Base-by-base conservation (phyloP, 169 alveolate genomes). In the Cystoisospora suis region DNA sequence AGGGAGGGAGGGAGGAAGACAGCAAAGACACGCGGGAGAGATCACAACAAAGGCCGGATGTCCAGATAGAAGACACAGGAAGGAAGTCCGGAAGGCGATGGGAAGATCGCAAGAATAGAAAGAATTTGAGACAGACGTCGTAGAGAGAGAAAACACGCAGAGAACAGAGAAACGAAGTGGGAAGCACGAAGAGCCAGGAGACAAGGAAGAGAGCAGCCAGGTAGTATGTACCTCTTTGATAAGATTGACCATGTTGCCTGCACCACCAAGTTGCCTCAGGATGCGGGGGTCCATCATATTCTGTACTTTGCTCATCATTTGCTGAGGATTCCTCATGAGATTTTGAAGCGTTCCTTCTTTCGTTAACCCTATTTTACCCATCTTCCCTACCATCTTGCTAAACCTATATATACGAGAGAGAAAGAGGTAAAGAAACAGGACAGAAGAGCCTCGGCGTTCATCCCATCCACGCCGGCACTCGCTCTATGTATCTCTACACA, bases 241-340 rank as follows among this genome's bases (percentile, higher is more conserved):
- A 96, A 98, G 95, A 59, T 98, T 97, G 96, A 98, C 96, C 93
- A 98, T 81, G 89, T 96, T 98, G 44, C 97, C 98, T 46, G 99
- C 96, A 20, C 99, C 99, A 47, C 99, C 99, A 97, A 99, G 97
- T 90, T 97, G 98, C 87, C 96, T 94, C 70, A 99, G 93, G 94
- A 99, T 95, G 88, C 97, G 96, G 9, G 99, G 99, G 88, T 98
- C 99, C 77, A 99, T 95, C 81, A 98, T 98, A 45, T 96, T 94
- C 89, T 97, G 97, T 98, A 99, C 97, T 93, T 97, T 97, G 92
- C 95, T 96, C 97, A 98, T 94, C 92, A 98, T 94, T 94, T 98
- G 98, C 81, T 96, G 87, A 44, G 99, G 99, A 94, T 98, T 99
- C 94, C 99, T 94, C 97, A 96, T 95, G 87, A 98, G 90, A 85